Conservation (phyloP, 257 asterid species). For the Fraxinus americana region DNA sequence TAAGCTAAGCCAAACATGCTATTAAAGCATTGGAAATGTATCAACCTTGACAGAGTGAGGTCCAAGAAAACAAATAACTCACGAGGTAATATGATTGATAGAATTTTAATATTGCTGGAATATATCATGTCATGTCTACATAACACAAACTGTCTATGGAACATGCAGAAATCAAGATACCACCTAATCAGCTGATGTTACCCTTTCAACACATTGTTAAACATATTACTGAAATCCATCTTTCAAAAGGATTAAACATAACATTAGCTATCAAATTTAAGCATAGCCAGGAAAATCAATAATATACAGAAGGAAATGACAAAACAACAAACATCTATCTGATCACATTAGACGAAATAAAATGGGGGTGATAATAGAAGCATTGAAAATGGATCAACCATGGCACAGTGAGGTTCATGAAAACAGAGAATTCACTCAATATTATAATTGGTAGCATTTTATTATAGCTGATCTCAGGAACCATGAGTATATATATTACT, state of each 20-base stretch:
- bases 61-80: conserved; percentile 9
- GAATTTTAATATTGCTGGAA: conserved; percentile 11
- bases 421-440: conserved; percentile 29
- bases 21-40: background rate
- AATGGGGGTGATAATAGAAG: background rate
- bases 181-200: conserved; percentile 10
- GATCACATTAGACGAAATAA: background rate
- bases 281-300: background rate
- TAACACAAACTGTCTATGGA: background rate
- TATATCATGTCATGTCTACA: conserved; percentile 11
- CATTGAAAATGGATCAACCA: conserved; percentile 17
- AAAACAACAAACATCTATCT: background rate
- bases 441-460: conserved; percentile 2
- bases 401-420: conserved; percentile 24
- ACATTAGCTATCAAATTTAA: background rate
- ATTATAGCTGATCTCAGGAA: conserved; percentile 28
- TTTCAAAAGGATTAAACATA: background rate
- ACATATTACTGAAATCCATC: background rate
- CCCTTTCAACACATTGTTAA: background rate
- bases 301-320: background rate
- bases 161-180: background rate
- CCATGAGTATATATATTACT: background rate
- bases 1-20: background rate
- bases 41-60: conserved; percentile 26
- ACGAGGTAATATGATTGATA: conserved; percentile 18